Base-by-base conservation (phyloP, 306 rosid genomes). In the Biancaea sappan region DNA sequence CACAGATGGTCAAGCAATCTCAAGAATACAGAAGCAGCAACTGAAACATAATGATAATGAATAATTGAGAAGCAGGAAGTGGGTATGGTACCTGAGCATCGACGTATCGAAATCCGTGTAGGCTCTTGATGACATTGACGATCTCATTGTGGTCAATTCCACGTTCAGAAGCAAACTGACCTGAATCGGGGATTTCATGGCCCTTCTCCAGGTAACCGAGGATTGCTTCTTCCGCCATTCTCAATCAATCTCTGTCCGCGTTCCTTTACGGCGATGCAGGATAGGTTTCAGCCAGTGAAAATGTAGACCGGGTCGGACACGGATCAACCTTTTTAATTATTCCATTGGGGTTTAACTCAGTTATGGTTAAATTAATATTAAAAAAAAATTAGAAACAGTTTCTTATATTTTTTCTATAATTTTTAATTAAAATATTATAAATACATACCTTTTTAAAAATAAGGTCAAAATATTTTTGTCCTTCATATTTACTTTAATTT, bases 101-200 rank as follows among this genome's bases (percentile, higher is more conserved):
- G 25, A 94, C 89, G 70, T 91, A 91, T 74, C 84, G n/a, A 76
- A 90, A 90, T 29, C 96, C 98, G 9, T 84, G 83, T 56, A 92
- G 91, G 37, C 98, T 92, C 89, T 92, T 92, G 51, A 92, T 79
- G 57, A 86, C 86, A 16, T 92, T 92, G 75, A 90, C 90, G 24
- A 88, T 56, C 25, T 90, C 98, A 44, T 73, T 84, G 73, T 90
- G 98, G 69, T 86, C 88, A 15, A 94, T 71, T 5, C 83, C 80
- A 26, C 22, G 77, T 28, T 91, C 86, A 10, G 68, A 71, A 1
- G 98, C 96, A 46, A 91, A 94, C 21, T 71, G 81, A 2, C 91
- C 95, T 0, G 98, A 91, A 86, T 94, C 96, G 0, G 48, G 34
- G 41, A 94, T 91, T 79, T 83, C 85, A 0, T 54, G 51, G 71